Evolutionary conservation across 306 rosid species (phyloP), one percentile per base, ranked within the genome.

Genomic region (Sicyos edulis): DNA sequence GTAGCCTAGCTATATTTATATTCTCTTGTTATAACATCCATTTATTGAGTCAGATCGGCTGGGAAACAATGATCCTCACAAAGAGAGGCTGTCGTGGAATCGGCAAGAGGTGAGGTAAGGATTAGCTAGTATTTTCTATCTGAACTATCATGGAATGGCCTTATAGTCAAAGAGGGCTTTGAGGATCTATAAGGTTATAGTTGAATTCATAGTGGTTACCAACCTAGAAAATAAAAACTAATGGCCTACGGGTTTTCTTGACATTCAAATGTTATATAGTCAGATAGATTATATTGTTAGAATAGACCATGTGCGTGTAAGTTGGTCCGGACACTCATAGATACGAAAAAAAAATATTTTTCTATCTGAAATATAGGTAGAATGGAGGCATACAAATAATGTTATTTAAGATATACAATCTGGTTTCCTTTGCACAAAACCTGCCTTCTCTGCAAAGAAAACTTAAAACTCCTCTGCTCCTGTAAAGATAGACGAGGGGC

Each of bases 391-490:
- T 12, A 40, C 32, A 40, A 62, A 10, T 19, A 45, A 67, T 20
- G 20, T 67, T 42, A 21, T 56, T 67, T 47, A 20, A 45, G 32
- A 7, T 5, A 21, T 50, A 45, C 32, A 49, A 45, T 6, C 21
- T 67, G 4, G 40, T 67, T 47, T 67, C 13, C 56, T 67, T 64
- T 65, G 54, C 32, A 11, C 53, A 44, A 65, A 65, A 44, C 71
- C 71, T 67, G 72, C 54, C 72, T 67, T 67, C 72, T 47, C 37
- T 22, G 20, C 40, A 22, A 67, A 47, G 72, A 67, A 67, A 67
- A 45, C 55, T 67, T 20, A 19, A 20, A 49, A 21, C 10, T 32
- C 72, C 6, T 20, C 34, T 21, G 1, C n/a, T 19, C 17, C 32
- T 29, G 1, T 42, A 17, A 65, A 65, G 52, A 65, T 37, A 4